Conservation (phyloP, 1,139 yeast species). For the Taphrina pruni region DNA sequence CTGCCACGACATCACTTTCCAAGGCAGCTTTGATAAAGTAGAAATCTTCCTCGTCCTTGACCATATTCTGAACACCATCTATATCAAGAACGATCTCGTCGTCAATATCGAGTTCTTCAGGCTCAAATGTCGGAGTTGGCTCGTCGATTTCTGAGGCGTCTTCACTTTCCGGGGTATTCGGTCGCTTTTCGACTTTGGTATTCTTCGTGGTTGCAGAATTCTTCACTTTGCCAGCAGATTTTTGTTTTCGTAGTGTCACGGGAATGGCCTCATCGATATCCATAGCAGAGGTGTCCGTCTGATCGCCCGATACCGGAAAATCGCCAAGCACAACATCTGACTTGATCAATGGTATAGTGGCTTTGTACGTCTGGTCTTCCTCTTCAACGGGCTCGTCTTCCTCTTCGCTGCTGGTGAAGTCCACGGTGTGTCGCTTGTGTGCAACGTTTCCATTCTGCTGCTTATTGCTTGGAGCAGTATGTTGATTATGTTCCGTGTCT, state of each 20-base stretch:
- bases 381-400: constrained; percentile 12
- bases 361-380: neutral
- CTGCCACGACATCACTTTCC: constrained; percentile 49
- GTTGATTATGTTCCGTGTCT: neutral
- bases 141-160: neutral
- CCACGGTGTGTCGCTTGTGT: constrained; percentile 5
- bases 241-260: neutral
- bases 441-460: neutral
- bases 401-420: constrained; percentile 23
- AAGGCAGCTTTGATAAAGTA: constrained; percentile 58
- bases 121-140: neutral
- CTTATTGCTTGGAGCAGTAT: neutral
- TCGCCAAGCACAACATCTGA: neutral
- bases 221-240: neutral
- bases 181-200: neutral
- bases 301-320: neutral
- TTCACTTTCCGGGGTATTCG: neutral
- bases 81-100: constrained; percentile 56
- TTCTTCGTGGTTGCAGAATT: neutral
- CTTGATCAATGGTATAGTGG: neutral
- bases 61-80: constrained; percentile 59
- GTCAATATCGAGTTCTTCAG: constrained; percentile 22
- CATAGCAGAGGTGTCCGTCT: neutral
- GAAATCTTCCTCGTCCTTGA: constrained; percentile 80
- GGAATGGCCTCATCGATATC: neutral